phyloP scores from a whole-genome alignment of 1,139 yeast genomes.

The Candida dubliniensis region DNA sequence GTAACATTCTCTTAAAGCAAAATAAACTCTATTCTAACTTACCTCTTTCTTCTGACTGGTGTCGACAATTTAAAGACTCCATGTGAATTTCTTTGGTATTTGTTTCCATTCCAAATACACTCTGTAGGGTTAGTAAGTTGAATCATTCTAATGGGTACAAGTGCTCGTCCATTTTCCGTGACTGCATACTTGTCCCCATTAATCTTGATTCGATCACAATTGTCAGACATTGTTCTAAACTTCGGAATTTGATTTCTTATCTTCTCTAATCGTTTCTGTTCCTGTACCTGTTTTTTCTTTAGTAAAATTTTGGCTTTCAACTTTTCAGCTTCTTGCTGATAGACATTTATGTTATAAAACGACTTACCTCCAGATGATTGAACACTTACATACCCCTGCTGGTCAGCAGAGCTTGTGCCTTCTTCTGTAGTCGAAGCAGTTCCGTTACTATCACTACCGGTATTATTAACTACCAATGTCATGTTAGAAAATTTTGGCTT shows the following conservation, averaged over 20 bases:
- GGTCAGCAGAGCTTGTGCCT: not conserved
- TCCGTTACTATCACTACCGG: not conserved
- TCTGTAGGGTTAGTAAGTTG: slow-evolving; percentile 16
- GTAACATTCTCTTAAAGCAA: not conserved
- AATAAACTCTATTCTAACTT: not conserved
- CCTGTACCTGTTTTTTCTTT: slow-evolving; percentile 18
- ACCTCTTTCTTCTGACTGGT: slow-evolving; percentile 1
- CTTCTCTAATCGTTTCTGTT: slow-evolving; percentile 13
- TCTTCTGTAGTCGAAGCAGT: not conserved
- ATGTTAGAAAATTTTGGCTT: slow-evolving; percentile 6
- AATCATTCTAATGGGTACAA: slow-evolving; percentile 29
- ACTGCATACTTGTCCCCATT: slow-evolving; percentile 38
- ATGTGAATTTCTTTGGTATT: slow-evolving; percentile 24
- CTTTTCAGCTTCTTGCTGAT: slow-evolving; percentile 30
- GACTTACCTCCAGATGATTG: slow-evolving; percentile 37
- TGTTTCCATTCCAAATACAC: slow-evolving; percentile 31
- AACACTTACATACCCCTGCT: slow-evolving; percentile 11
- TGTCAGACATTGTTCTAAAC: slow-evolving; percentile 29
- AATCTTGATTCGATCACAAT: slow-evolving; percentile 38
- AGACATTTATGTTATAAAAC: slow-evolving; percentile 34
- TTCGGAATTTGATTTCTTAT: slow-evolving; percentile 21
- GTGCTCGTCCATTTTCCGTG: slow-evolving; percentile 29
- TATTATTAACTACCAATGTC: slow-evolving; percentile 8
- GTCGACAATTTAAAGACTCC: slow-evolving; percentile 27
- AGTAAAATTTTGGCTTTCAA: slow-evolving; percentile 3